Evolutionary conservation across 2,329 filamentous ascomycete species (phyloP), one percentile per base, ranked within the genome.

Genomic region (Alternaria gaisen): DNA sequence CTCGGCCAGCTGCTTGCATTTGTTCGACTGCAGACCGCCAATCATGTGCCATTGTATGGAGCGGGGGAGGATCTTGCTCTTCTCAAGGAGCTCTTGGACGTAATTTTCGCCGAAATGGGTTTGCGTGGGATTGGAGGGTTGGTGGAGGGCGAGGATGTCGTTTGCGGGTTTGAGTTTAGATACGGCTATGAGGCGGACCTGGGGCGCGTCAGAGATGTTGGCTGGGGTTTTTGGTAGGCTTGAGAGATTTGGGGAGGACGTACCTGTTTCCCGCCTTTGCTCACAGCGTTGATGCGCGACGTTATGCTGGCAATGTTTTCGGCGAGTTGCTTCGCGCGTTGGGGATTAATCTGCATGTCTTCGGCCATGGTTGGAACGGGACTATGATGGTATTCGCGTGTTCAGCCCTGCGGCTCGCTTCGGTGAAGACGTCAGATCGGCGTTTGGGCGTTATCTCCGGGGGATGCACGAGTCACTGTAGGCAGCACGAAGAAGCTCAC

Each of bases 81-180:
- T 99, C 77, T 97, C 91, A 60, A 86, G 85, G 55, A 99, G 86
- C 80, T 99, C 95, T 71, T 85, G 82, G 36, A 81, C 79, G 82
- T 99, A 99, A 83, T 99, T 99, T 81, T 99, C 95, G 71, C 95
- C 95, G 78, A 98, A 98, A 81, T 99, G 92, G 18, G 84, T 69
- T 56, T 94, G 91, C 1, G 65, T 53, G 8, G 69, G 72, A 9
- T 65, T 61, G 24, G 68, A 28, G 0, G 83, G 79, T 70, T 86
- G 84, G 81, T 96, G 90, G 1, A 99, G 87, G 30, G 93, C 90
- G 56, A 97, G 85, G 72, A 99, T 91, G 78, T 99, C 95, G 72
- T 91, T 91, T 60, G 90, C 92, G 14, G 95, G 94, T 81, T 99
- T 98, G 68, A 97, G 85, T 80, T 99, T 99, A 41, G 94, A 97